phyloP scores from a whole-genome alignment of 768 basidiomycete species.

The Russula virescens region DNA sequence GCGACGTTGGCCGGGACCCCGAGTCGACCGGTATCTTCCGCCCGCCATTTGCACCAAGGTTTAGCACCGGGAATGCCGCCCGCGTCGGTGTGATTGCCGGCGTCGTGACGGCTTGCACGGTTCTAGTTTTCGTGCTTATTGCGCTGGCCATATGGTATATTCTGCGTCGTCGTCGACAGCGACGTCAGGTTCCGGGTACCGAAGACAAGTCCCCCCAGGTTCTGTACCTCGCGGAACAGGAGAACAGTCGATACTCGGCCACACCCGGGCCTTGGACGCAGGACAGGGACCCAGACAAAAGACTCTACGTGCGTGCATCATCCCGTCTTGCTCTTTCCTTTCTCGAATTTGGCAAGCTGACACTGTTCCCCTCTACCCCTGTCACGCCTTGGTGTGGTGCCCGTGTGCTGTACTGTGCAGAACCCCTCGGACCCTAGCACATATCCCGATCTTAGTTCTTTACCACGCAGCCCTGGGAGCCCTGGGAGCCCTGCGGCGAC shows the following conservation, averaged over 20 bases:
- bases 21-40: constrained; percentile 1
- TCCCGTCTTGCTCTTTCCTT: background rate
- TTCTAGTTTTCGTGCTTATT: background rate
- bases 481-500: background rate
- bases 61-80: background rate
- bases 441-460: background rate
- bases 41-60: constrained; percentile 3
- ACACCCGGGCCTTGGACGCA: background rate
- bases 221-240: background rate
- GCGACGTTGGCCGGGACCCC: background rate
- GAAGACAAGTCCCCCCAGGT: background rate
- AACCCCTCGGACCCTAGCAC: constrained; percentile 7
- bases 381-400: background rate
- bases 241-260: background rate
- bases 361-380: background rate
- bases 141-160: background rate
- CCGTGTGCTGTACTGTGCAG: background rate
- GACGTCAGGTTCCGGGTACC: background rate
- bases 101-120: background rate
- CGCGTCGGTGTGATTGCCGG: background rate
- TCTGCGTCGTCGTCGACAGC: background rate
- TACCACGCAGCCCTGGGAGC: background rate
- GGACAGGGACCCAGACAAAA: background rate
- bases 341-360: background rate
- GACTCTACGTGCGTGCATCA: constrained; percentile 2